These are phyloP conservation scores for Papiliotrema laurentii DNA, from an alignment of 1,284 basidiomycete species.

Conservation along the genomic window DNA sequence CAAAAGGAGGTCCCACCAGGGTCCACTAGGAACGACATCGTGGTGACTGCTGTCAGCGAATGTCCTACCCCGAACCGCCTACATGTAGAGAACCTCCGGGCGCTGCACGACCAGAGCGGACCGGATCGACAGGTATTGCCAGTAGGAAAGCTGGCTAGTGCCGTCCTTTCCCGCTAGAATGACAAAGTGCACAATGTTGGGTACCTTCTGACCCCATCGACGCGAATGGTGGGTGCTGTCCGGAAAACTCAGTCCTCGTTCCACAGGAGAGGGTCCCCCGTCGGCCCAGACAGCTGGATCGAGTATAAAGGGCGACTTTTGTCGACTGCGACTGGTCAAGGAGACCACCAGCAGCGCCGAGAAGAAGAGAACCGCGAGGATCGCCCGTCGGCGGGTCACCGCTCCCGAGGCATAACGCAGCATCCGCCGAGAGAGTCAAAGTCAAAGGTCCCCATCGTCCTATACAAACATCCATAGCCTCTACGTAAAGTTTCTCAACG, in stretches of 20 bases:
- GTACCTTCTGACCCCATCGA: not conserved
- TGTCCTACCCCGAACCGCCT: not conserved
- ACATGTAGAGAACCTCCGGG: not conserved
- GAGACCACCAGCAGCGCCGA: no score
- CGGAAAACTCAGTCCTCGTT: not conserved
- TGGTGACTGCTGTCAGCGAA: not conserved
- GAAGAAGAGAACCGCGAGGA: no score
- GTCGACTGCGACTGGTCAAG: no score
- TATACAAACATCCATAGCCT: no score
- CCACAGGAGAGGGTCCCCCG: not conserved
- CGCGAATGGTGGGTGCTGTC: not conserved
- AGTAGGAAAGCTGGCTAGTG: not conserved
- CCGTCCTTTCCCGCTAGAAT: not conserved
- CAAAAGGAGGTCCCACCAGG: not conserved
- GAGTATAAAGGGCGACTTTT: no score
- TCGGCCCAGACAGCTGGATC: not conserved
- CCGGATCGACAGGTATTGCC: not conserved
- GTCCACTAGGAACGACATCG: not conserved
- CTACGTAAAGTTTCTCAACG: no score
- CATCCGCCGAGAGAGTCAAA: no score
- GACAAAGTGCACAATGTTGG: not conserved
- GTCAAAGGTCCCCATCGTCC: no score
- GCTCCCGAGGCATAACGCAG: no score
- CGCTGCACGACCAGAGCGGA: not conserved
- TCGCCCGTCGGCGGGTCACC: no score